Percentiles rank a stretch among this genome's conserved stretches.
Conservation (phyloP, 495 filamentous ascomycete genomes). For the Penicillium daleae region DNA sequence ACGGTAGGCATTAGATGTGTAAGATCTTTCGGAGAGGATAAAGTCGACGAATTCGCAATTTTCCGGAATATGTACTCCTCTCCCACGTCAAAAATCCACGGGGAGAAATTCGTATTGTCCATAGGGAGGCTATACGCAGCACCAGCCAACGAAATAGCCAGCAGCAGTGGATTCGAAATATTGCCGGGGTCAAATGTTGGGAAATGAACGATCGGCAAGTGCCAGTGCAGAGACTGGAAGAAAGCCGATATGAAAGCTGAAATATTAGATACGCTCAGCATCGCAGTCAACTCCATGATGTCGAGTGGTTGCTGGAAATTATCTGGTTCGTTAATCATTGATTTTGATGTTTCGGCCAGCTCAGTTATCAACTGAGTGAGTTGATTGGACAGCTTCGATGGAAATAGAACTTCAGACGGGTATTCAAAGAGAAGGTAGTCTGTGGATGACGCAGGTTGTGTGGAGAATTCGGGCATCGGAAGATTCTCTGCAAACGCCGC, state of each 20-base stretch:
- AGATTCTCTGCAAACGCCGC: constrained; percentile 19
- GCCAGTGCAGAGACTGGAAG: constrained; percentile 46
- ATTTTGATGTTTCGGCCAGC: constrained; percentile 40
- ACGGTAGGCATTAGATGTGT: constrained; percentile 23
- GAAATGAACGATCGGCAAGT: constrained; percentile 45
- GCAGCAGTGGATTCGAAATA: constrained; percentile 37
- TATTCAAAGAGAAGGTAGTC: constrained; percentile 30
- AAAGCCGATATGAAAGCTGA: constrained; percentile 41
- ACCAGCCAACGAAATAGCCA: constrained; percentile 41
- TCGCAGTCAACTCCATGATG: constrained; percentile 26
- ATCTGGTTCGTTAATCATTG: constrained; percentile 25
- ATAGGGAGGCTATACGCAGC: constrained; percentile 35
- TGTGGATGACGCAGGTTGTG: constrained; percentile 12
- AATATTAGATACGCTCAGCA: constrained; percentile 40
- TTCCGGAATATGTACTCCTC: constrained; percentile 45
- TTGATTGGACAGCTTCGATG: constrained; percentile 36
- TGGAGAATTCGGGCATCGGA: constrained; percentile 20
- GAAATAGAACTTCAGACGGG: constrained; percentile 25
- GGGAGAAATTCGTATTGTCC: constrained; percentile 27
- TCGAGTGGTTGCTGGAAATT: constrained; percentile 22
- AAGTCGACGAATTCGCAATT: constrained; percentile 27
- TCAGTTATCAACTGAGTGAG: constrained; percentile 35
- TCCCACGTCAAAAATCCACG: constrained; percentile 40
- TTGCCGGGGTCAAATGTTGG: constrained; percentile 43
- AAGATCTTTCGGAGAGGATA: constrained; percentile 15